Base-by-base conservation (phyloP, 306 rosid species). In the Dalbergia oliveri region DNA sequence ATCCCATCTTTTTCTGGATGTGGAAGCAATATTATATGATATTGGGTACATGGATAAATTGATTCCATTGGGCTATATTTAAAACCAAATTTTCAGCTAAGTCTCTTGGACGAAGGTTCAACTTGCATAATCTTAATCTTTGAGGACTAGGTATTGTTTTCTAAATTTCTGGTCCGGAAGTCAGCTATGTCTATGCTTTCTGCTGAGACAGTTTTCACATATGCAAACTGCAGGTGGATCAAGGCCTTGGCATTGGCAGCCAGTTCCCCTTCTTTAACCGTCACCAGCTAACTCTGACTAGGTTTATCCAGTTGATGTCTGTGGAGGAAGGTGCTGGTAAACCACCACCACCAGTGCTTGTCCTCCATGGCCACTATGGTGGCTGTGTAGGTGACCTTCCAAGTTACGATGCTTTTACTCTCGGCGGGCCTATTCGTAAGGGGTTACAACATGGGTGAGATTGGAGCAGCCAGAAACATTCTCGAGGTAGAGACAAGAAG, bases 371-470 rank as follows among this genome's bases (percentile, higher is more conserved):
- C 33, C 99, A 91, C 84, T 93, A 91, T 81, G 98, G 99, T 83
- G 99, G 98, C 78, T 95, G 99, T 86, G 93, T 93, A 3, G 99
- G 99, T 39, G 98, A 95, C 84, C 99, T 95, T 85, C 98, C 99
- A 57, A 93, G 98, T 69, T 95, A 95, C 43, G 99, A 95, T 77
- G 97, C 99, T 77, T 95, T 95, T 88, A 89, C 96, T 64, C 97
- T 95, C 4, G 99, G 99, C 1, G 99, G 99, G 4, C 99, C 72
- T 95, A 95, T 79, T 95, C 99, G 99, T 95, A 31, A 90, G 99
- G 84, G 99, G 99, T 70, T 95, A 95, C 84, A 90, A 87, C 86
- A 93, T 95, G 99, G 99, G 99, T 47, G 98, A 95, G 88, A 82
- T 95, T 54, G 99, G 98, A 1, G 97, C 98, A 4, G 93, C 98